phyloP scores from a whole-genome alignment of 208 protist genomes.

The Wallacemonas sp. region DNA sequence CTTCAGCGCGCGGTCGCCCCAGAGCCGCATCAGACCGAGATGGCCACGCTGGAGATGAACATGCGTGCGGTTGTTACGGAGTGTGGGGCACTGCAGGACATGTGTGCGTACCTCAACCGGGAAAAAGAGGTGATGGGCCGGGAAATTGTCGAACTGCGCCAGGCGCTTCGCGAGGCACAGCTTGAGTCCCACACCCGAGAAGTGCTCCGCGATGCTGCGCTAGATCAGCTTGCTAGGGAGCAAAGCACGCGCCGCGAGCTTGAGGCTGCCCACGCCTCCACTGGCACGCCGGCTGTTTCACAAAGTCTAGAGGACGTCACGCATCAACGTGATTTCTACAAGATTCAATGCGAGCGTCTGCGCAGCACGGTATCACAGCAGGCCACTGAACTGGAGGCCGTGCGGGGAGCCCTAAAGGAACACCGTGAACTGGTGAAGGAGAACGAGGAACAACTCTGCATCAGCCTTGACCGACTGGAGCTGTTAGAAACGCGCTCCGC shows the following conservation, averaged over 20 bases:
- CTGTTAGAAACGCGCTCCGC: slow-evolving; percentile 24
- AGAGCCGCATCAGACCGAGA: slow-evolving; percentile 38
- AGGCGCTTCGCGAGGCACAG: slow-evolving; percentile 26
- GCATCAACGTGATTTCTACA: slow-evolving; percentile 70
- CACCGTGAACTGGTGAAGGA: slow-evolving; percentile 25
- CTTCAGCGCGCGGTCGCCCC: slow-evolving; percentile 4
- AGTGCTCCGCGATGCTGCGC: slow-evolving; percentile 21
- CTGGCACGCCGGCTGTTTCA: neutral
- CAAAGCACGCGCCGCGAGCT: slow-evolving; percentile 20
- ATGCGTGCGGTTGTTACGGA: slow-evolving; percentile 45
- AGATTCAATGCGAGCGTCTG: slow-evolving; percentile 52
- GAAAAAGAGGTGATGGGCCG: slow-evolving; percentile 35
- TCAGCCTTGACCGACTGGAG: slow-evolving; percentile 35
- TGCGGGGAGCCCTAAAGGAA: slow-evolving; percentile 25
- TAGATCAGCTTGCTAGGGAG: slow-evolving; percentile 20
- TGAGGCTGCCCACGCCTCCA: slow-evolving; percentile 12
- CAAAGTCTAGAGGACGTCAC: slow-evolving; percentile 27
- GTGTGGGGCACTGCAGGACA: slow-evolving; percentile 32
- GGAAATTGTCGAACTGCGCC: slow-evolving; percentile 45
- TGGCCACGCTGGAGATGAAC: slow-evolving; percentile 40
- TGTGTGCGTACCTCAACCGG: slow-evolving; percentile 28
- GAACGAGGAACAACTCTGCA: slow-evolving; percentile 41
- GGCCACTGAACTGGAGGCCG: slow-evolving; percentile 23
- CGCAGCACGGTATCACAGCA: slow-evolving; percentile 16
- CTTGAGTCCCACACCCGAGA: slow-evolving; percentile 18